Evolutionary conservation across 129 eudicot species (phyloP).

Genomic region (Erigeron canadensis): DNA sequence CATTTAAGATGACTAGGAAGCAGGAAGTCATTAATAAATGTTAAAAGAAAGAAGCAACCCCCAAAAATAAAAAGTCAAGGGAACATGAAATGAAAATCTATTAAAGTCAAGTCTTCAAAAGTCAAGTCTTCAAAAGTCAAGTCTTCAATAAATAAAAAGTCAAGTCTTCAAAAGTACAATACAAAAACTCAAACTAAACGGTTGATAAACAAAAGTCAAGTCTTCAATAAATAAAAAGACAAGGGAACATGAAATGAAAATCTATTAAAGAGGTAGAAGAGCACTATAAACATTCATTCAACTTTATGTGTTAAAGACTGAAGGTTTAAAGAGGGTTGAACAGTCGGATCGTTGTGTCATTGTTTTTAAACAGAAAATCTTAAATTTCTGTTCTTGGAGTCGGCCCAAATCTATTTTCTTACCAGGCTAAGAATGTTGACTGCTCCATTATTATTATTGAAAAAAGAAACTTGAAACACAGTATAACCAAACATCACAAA

Average conservation of each 20-base stretch:
- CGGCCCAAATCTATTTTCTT: neutral
- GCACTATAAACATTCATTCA: neutral
- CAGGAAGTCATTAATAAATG: neutral
- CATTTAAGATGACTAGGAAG: neutral
- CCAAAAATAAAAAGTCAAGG: too few species aligned
- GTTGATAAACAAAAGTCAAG: neutral
- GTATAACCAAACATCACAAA: neutral
- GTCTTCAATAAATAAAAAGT: too few species aligned
- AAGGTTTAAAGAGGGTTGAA: neutral
- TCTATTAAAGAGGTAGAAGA: slow-evolving; percentile 10
- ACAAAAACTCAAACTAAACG: too few species aligned
- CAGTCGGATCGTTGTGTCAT: neutral
- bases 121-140: too few species aligned
- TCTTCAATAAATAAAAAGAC: neutral
- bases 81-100: too few species aligned
- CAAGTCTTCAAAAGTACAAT: too few species aligned
- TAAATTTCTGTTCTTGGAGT: neutral
- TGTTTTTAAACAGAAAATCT: neutral
- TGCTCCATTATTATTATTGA: neutral
- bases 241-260: slow-evolving; percentile 2
- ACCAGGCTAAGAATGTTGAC: neutral
- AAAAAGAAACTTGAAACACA: neutral
- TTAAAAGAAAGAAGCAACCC: neutral
- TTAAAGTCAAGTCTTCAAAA: too few species aligned
- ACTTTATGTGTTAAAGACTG: neutral